These are phyloP conservation scores for Amborella trichopoda DNA, from an alignment of 164 flowering plant species.

Conservation along the genomic window DNA sequence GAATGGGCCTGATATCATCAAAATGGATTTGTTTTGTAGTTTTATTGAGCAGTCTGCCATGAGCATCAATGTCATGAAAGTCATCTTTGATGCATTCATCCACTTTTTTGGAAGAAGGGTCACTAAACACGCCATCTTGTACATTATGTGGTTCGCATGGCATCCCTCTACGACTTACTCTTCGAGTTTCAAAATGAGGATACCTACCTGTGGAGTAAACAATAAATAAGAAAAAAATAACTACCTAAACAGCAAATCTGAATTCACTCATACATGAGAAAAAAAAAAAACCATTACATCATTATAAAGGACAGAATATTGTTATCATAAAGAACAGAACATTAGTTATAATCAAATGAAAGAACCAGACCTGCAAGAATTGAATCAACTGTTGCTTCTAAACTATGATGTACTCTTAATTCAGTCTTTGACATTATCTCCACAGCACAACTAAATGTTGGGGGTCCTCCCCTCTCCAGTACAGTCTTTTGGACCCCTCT, in stretches of 20 bases:
- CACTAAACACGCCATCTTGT: slow-evolving; percentile 13
- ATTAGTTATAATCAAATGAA: not conserved
- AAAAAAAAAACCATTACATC: slow-evolving; percentile 1
- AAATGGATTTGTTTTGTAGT: too few relatives aligned
- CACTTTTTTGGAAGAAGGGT: slow-evolving; percentile 10
- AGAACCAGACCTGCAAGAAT: slow-evolving; percentile 51
- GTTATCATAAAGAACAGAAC: not conserved
- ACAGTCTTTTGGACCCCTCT: slow-evolving; percentile 88
- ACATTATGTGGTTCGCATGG: slow-evolving; percentile 7
- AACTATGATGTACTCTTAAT: slow-evolving; percentile 64
- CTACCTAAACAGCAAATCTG: too few relatives aligned
- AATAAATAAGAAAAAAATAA: too few relatives aligned
- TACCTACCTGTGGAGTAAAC: slow-evolving; percentile 62
- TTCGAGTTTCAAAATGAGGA: slow-evolving; percentile 60
- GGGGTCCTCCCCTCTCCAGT: slow-evolving; percentile 84
- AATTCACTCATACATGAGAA: too few relatives aligned
- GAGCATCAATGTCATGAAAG: slow-evolving; percentile 13
- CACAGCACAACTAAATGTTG: slow-evolving; percentile 68
- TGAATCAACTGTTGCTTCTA: slow-evolving; percentile 90
- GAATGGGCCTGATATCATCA: too few relatives aligned
- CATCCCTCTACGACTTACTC: slow-evolving; percentile 23
- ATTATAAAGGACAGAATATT: slow-evolving; percentile 4
- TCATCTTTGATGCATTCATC: slow-evolving; percentile 19
- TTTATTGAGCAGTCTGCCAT: too few relatives aligned
- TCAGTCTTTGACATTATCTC: slow-evolving; percentile 80